Base-by-base conservation (phyloP, 1,284 basidiomycete species). In the Cerrena zonata region DNA sequence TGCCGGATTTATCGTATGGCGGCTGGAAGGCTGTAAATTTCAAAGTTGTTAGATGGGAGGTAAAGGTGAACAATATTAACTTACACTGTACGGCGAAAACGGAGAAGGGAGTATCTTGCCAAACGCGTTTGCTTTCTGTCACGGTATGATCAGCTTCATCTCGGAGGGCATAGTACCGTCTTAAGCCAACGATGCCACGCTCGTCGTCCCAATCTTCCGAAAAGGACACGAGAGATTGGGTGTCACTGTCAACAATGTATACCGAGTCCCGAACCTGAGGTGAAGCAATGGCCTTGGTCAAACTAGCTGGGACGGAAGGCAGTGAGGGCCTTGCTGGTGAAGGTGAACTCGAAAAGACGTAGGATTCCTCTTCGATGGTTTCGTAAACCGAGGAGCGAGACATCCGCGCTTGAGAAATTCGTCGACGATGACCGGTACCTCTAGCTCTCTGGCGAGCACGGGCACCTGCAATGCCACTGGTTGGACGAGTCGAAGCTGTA, bases 41-140 rank as follows among this genome's bases (percentile, higher is more conserved):
- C 47, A 34, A 15, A 34, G 46, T 49, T 24, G 22, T 48, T 15
- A 27, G 27, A 44, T 22, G 11, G 15, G 15, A 12, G 18, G 22
- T 19, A 40, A n/a, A 41, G 4, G 36, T 7, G 4, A 48, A 26
- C 21, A 21, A 19, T 38, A 22, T 38, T 43, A 1, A 73, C 84
- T 69, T 61, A 90, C 87, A 77, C 67, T 89, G 85, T 38, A 89
- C 30, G 3, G 84, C 80, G 54, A 78, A 88, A 18, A 82, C 24
- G 0, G 87, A 89, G 59, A 86, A 82, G 0, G 86, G 78, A 0
- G 87, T 91, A 58, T 90, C 88, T 2, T 61, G 45, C 86, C 85
- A 90, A 1, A 68, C 56, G 10, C 71, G 73, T 62, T 80, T 76
- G 58, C 86, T 89, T 62, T 88, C 84, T 1, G 67, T 70, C 4